These are phyloP conservation scores for Penicillium paxilli DNA, from an alignment of 495 filamentous ascomycete genomes.

Conservation along the genomic window DNA sequence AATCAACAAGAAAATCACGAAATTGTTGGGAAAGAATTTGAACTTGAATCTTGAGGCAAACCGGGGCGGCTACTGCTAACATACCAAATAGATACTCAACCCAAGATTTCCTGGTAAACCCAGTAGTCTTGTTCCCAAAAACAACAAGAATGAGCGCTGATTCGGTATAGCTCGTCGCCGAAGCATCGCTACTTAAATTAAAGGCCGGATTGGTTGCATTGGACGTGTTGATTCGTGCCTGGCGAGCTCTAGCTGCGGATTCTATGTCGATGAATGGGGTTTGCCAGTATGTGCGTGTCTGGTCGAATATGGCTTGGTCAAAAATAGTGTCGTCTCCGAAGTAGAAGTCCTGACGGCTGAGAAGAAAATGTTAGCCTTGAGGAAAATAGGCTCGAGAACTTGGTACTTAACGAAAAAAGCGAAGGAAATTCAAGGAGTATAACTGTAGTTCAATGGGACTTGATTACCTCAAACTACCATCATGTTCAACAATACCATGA, in stretches of 20 bases:
- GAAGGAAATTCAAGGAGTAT: too few species aligned
- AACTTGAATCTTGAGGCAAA: neutral
- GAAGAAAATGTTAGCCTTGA: neutral
- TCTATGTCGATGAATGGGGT: neutral
- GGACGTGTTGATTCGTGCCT: neutral
- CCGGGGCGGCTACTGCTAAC: neutral
- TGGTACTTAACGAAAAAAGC: too few species aligned
- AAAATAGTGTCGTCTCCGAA: neutral
- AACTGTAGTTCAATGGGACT: neutral
- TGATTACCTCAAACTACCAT: neutral
- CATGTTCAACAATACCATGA: neutral
- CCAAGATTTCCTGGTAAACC: neutral
- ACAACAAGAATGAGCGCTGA: neutral
- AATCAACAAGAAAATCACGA: neutral
- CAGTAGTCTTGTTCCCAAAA: neutral
- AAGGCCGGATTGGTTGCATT: neutral
- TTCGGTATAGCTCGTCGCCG: neutral
- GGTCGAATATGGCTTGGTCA: neutral
- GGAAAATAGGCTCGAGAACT: too few species aligned
- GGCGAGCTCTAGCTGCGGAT: neutral
- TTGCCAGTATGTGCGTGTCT: neutral
- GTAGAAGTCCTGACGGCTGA: slow-evolving; percentile 2
- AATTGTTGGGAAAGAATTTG: neutral
- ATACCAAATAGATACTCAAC: slow-evolving; percentile 1
- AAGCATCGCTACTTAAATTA: neutral